Conservation (phyloP, 1,139 yeast genomes). For the Meyerozyma smithsonii region DNA sequence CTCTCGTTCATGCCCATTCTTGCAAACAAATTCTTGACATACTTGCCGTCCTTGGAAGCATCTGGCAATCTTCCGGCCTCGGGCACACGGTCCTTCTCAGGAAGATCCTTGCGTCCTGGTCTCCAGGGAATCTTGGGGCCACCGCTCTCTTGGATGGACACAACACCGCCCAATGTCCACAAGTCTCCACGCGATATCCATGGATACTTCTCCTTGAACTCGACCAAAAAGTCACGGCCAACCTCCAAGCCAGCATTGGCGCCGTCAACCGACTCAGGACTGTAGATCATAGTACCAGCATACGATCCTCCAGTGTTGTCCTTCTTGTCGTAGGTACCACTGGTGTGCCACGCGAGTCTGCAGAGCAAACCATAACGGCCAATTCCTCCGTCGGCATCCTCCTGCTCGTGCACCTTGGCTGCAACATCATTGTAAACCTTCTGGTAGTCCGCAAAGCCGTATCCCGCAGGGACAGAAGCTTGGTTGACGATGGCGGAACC, state of each 20-base stretch:
- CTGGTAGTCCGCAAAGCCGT: conserved; percentile 58
- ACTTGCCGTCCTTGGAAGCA: conserved; percentile 64
- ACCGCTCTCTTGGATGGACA: conserved; percentile 77
- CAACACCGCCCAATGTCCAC: conserved; percentile 84
- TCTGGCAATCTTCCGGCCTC: conserved; percentile 79
- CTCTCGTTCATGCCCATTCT: conserved; percentile 78
- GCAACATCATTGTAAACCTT: conserved; percentile 79
- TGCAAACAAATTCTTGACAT: conserved; percentile 61
- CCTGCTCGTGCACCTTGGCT: conserved; percentile 64
- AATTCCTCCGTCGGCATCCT: conserved; percentile 68
- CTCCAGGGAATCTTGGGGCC: conserved; percentile 90
- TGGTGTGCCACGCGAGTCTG: conserved; percentile 73
- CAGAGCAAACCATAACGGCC: conserved; percentile 61
- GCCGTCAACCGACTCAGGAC: conserved; percentile 62
- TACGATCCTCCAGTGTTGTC: conserved; percentile 70
- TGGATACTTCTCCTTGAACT: conserved; percentile 58
- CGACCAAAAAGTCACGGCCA: conserved; percentile 61
- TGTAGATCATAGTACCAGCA: conserved; percentile 78
- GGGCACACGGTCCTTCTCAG: conserved; percentile 41
- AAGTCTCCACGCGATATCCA: conserved; percentile 86
- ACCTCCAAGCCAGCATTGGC: conserved; percentile 71
- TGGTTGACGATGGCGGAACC: conserved; percentile 18
- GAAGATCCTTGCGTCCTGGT: conserved; percentile 66
- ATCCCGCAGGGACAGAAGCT: conserved; percentile 20
- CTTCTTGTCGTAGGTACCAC: conserved; percentile 62